Evolutionary conservation across 1,284 basidiomycete genomes (phyloP), one percentile per base, ranked within the genome.

Genomic region (Austropuccinia psidii): DNA sequence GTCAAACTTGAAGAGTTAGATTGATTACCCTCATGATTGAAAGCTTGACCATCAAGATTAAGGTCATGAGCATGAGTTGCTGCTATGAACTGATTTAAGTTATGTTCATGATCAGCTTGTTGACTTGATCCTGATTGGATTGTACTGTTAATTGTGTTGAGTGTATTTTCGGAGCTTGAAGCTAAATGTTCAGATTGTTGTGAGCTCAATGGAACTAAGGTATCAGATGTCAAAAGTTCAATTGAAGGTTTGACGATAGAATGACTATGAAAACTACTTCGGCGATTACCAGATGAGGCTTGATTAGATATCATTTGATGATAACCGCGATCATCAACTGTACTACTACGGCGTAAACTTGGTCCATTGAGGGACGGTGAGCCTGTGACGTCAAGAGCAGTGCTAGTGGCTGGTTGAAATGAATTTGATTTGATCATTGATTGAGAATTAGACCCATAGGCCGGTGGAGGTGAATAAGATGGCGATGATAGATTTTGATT

Each of bases 401-500:
- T 35, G 27, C 8, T 21, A 9, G 50, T 55, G 21, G 52, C 45
- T 35, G 55, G 39, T 29, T 69, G 67, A 15, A 58, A 58, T 8
- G 67, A 69, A 58, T 31, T 47, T 6, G 67, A 69, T 69, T 69
- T 69, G 19, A 54, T 49, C 67, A 69, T 69, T 21, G 67, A 41
- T 15, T 57, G 54, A 13, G 15, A 21, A 35, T 54, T 55, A 47
- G 50, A 52, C 21, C 52, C 52, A 58, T 69, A 69, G 27, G 67
- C 54, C 24, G 67, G 67, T 29, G 67, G 67, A 7, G 67, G 67
- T 9, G 67, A 69, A 31, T 72, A 61, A 37, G 47, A 57, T 4
- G 68, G 68, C 19, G 68, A 61, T 31, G 68, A 52, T 33, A 47
- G 31, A 39, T 45, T 37, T 19, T 41, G 57, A 27, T 60, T 57